Evolutionary conservation across 2,329 filamentous ascomycete species (phyloP), one percentile per base, ranked within the genome.

Genomic region (Ceratocystis papillata): DNA sequence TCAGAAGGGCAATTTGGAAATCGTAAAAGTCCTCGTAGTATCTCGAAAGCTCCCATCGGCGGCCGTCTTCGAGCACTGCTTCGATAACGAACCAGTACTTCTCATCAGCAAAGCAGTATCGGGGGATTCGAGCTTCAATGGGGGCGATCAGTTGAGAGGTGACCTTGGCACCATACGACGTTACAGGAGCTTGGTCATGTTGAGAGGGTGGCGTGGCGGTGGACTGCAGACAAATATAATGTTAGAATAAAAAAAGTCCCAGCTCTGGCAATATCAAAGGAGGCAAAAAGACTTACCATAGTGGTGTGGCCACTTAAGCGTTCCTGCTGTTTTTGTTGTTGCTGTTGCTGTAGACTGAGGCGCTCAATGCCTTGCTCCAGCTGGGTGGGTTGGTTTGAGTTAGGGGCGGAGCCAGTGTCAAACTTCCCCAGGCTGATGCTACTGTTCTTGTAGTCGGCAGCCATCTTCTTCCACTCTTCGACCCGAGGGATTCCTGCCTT

Each of bases 391-490:
- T 75, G 74, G 66, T 76, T 75, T 3, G 73, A 72, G n/a, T 46
- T 62, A 6, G 73, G 75, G 12, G 71, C 70, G 22, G 73, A 74
- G 65, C 83, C 80, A 67, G 78, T 80, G 71, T 93, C 90, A 70
- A 95, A 93, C 76, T 93, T 96, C 70, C 94, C 94, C 53, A 99
- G 79, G 0, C 92, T 93, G 73, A 99, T 97, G 77, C 94, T 97
- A 75, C 92, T 96, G 75, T 97, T 96, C 80, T 99, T 99, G 78
- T 99, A 99, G 70, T 96, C 93, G 66, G 93, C 93, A 0, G 94
- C 92, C 90, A 96, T 96, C 78, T 95, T 96, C 80, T 99, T 99
- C 94, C 94, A 99, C 72, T 99, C 94, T 74, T 99, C 94, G 2
- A 99, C 94, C 72, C 87, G 88, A 12, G 94, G 94, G 6, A 99